Percentiles rank a stretch among this genome's conserved stretches.
These are phyloP conservation scores for Globisporangium cederbergense DNA, from an alignment of 352 stramenopile species.

Conservation along the genomic window DNA sequence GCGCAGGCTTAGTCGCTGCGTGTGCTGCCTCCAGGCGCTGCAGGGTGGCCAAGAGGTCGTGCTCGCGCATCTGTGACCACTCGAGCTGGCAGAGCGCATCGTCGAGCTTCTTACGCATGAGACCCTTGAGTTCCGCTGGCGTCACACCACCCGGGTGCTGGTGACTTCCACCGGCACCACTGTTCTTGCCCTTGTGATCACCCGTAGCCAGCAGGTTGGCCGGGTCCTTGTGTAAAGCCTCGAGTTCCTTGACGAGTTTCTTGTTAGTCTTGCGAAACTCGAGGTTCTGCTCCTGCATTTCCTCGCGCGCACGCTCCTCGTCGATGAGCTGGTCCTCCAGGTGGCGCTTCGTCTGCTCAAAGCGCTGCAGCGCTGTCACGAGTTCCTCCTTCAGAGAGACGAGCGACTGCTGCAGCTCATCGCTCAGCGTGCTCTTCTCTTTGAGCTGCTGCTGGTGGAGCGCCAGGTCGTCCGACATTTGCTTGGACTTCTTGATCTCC, in stretches of 20 bases:
- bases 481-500: constrained; percentile 57
- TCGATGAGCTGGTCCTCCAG: constrained; percentile 76
- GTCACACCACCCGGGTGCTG: constrained; percentile 14
- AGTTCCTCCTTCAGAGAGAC: constrained; percentile 64
- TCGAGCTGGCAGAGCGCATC: constrained; percentile 44
- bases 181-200: neutral
- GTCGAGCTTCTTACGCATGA: constrained; percentile 47
- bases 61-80: constrained; percentile 64
- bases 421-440: constrained; percentile 43
- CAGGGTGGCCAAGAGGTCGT: constrained; percentile 46
- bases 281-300: constrained; percentile 72
- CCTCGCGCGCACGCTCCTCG: constrained; percentile 63
- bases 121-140: constrained; percentile 29
- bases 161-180: neutral
- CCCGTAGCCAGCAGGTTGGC: neutral
- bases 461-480: constrained; percentile 42
- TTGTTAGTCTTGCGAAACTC: constrained; percentile 76
- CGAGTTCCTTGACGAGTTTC: constrained; percentile 55
- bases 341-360: constrained; percentile 70
- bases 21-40: constrained; percentile 16
- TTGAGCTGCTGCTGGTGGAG: constrained; percentile 36
- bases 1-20: constrained; percentile 16
- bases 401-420: constrained; percentile 57
- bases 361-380: constrained; percentile 44
- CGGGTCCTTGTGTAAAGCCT: constrained; percentile 35